Conservation (phyloP, 2,329 filamentous ascomycete genomes). For the Cytospora schulzeri region DNA sequence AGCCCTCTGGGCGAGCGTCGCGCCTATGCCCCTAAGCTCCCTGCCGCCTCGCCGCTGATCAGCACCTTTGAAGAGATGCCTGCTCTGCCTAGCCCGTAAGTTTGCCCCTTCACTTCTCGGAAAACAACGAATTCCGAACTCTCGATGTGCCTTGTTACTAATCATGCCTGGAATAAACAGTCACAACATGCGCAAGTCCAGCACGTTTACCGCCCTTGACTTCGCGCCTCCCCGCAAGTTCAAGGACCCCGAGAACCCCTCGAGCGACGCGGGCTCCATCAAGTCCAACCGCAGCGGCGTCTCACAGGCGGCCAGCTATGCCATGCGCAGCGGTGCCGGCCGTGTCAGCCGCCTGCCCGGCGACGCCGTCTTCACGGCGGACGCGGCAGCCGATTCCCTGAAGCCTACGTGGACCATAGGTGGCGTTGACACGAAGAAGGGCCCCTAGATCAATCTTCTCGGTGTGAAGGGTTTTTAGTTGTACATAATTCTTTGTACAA, state of each 20-base stretch:
- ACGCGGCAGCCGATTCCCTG: slow-evolving; percentile 63
- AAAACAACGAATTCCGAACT: no score
- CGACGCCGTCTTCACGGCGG: slow-evolving; percentile 76
- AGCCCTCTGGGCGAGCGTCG: slow-evolving; percentile 65
- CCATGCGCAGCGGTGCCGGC: slow-evolving; percentile 81
- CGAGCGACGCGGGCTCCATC: slow-evolving; percentile 69
- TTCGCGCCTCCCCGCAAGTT: slow-evolving; percentile 80
- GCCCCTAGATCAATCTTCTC: slow-evolving; percentile 15
- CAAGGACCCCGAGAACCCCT: slow-evolving; percentile 57
- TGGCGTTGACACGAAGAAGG: slow-evolving; percentile 33
- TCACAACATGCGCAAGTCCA: slow-evolving; percentile 73
- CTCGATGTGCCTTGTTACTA: slow-evolving; percentile 33
- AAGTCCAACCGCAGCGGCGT: slow-evolving; percentile 76
- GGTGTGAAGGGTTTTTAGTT: slow-evolving; percentile 6
- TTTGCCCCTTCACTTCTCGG: slow-evolving; percentile 35
- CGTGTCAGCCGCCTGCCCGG: slow-evolving; percentile 82
- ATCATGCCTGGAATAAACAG: slow-evolving; percentile 42
- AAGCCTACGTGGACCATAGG: slow-evolving; percentile 64
- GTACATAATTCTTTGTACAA: slow-evolving; percentile 21
- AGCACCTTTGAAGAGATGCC: slow-evolving; percentile 86
- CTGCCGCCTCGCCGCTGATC: slow-evolving; percentile 75
- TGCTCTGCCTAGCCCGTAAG: slow-evolving; percentile 87
- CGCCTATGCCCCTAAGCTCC: slow-evolving; percentile 74
- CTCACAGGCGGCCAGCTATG: slow-evolving; percentile 67
- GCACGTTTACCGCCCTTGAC: slow-evolving; percentile 77